Percentiles rank a stretch among this genome's conserved stretches.
phyloP scores from a whole-genome alignment of 2,329 filamentous ascomycete species.

The Chrysosporium keratinophilum region DNA sequence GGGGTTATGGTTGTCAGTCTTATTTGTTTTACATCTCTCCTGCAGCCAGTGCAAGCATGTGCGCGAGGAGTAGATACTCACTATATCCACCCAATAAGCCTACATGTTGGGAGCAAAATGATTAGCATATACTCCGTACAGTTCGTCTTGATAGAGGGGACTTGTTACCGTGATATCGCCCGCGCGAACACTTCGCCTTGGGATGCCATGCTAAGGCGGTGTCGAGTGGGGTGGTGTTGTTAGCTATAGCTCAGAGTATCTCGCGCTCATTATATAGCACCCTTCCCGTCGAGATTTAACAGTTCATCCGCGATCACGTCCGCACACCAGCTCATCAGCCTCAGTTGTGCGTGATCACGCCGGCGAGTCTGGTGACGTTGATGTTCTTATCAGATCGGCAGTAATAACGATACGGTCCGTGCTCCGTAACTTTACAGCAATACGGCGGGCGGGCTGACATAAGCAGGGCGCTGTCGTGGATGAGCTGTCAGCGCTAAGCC shows the following conservation, averaged over 20 bases:
- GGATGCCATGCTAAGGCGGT: slow-evolving; percentile 20
- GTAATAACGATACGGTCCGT: not conserved
- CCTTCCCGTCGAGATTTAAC: not conserved
- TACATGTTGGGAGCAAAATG: slow-evolving; percentile 34
- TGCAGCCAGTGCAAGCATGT: not conserved
- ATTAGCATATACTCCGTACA: not conserved
- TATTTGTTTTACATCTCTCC: not conserved
- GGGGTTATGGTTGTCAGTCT: not conserved
- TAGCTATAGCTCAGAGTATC: not conserved
- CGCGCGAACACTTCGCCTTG: slow-evolving; percentile 30
- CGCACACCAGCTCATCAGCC: not conserved
- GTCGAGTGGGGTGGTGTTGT: not conserved
- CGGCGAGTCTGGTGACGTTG: not conserved
- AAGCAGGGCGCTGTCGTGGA: slow-evolving; percentile 30
- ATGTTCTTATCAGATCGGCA: not conserved
- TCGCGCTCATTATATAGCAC: not conserved
- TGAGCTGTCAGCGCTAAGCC: slow-evolving; percentile 32
- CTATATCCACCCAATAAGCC: slow-evolving; percentile 65
- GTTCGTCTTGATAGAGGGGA: not conserved
- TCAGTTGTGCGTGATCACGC: not conserved
- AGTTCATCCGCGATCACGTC: not conserved
- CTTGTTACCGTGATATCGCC: slow-evolving; percentile 35
- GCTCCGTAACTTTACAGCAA: not conserved
- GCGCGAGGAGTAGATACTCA: slow-evolving; percentile 30
- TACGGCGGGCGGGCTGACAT: not conserved